Conservation (phyloP, 306 rosid genomes). For the Quercus glauca region DNA sequence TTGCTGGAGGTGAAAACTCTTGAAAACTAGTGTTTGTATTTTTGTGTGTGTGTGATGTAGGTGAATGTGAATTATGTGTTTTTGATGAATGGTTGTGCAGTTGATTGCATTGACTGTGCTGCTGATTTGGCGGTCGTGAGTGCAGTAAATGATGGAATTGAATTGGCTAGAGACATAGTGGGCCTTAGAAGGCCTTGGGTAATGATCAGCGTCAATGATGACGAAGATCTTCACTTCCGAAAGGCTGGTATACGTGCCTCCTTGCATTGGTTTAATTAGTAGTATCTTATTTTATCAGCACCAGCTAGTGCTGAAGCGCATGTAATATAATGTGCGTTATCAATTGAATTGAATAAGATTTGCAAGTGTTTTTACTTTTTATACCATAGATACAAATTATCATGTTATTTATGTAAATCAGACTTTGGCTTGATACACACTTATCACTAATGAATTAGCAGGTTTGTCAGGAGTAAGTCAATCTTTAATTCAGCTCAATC, state of each 20-base stretch:
- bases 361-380: not conserved
- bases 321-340: not conserved
- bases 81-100: conserved; percentile 37
- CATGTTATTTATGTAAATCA: not conserved
- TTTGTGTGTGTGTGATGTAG: not conserved
- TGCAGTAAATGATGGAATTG: conserved; percentile 91
- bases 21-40: not conserved
- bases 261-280: not conserved
- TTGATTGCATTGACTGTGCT: conserved; percentile 97
- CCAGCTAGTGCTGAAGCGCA: not conserved
- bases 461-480: not conserved
- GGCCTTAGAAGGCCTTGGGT: conserved; percentile 71
- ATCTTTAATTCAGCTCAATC: not conserved
- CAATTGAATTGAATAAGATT: not conserved
- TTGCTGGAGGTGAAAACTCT: conserved; percentile 74
- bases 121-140: conserved; percentile 84
- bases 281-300: not conserved
- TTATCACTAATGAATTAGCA: not conserved
- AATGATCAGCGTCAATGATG: conserved; percentile 90
- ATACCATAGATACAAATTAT: not conserved
- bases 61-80: conserved; percentile 17
- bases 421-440: not conserved
- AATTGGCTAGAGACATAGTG: conserved; percentile 58
- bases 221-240: conserved; percentile 90
- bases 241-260: conserved; percentile 57